Percentiles rank a stretch among this genome's conserved stretches.
Evolutionary conservation across 2,329 filamentous ascomycete species (phyloP).

Genomic region (Ascochyta pisi): DNA sequence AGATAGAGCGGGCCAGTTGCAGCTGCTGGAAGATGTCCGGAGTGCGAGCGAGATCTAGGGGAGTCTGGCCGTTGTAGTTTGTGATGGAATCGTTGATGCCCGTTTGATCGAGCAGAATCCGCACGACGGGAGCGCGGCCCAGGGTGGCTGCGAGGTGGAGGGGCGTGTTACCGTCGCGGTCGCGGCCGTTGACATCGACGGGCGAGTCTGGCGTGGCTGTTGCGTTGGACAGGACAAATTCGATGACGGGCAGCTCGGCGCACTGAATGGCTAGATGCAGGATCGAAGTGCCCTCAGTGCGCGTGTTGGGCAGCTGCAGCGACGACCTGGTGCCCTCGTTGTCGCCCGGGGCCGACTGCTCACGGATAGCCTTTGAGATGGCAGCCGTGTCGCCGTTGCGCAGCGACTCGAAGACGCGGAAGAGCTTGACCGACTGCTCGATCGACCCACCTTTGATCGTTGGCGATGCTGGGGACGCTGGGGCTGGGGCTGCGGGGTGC

Average conservation of each 20-base stretch:
- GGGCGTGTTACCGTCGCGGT: conserved; percentile 93
- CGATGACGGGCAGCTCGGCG: conserved; percentile 88
- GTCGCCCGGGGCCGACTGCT: conserved; percentile 57
- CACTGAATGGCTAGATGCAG: conserved; percentile 95
- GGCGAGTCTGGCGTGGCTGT: conserved; percentile 60
- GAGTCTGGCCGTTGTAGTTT: conserved; percentile 83
- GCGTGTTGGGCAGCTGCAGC: conserved; percentile 47
- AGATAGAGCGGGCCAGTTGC: conserved; percentile 87
- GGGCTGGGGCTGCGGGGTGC: not conserved
- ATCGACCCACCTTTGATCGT: conserved; percentile 60
- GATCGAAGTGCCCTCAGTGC: conserved; percentile 82
- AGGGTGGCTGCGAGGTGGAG: conserved; percentile 87
- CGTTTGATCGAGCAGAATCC: conserved; percentile 80
- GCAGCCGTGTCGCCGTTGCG: conserved; percentile 88
- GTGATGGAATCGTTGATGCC: conserved; percentile 86
- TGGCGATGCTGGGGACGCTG: conserved; percentile 33
- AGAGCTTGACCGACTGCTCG: conserved; percentile 93
- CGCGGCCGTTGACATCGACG: conserved; percentile 86
- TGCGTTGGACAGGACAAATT: conserved; percentile 82
- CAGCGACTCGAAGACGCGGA: conserved; percentile 91
- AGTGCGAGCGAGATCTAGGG: conserved; percentile 86
- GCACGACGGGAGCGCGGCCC: conserved; percentile 80
- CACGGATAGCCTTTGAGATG: conserved; percentile 84
- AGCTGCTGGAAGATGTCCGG: conserved; percentile 96
- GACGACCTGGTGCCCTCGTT: conserved; percentile 63